Evolutionary conservation across 805 yeast genomes (phyloP).

Genomic region (Debaryomyces castellii): DNA sequence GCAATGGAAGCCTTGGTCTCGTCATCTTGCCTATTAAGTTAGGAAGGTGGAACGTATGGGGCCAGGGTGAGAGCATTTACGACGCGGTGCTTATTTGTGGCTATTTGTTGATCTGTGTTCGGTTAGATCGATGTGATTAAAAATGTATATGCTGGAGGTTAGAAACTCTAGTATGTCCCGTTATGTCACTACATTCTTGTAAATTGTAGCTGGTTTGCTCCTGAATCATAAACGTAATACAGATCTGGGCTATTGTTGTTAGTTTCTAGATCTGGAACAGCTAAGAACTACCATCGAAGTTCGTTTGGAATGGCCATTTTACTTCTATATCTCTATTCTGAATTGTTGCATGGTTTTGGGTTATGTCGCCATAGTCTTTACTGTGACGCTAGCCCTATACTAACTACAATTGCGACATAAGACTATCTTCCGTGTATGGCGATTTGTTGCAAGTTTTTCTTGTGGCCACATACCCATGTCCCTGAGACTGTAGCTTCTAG

Average conservation of each 20-base stretch:
- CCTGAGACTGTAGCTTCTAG: not conserved
- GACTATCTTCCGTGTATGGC: no score
- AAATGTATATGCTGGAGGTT: constrained; percentile 38
- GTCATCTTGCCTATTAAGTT: constrained; percentile 38
- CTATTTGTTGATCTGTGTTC: constrained; percentile 26
- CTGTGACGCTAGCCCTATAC: no score
- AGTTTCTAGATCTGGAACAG: no score
- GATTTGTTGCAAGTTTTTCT: not conserved
- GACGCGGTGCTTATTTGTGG: constrained; percentile 8
- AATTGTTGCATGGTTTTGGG: no score
- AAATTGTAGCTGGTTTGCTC: not conserved
- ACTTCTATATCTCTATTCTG: not conserved
- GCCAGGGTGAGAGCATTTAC: not conserved
- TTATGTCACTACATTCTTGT: constrained; percentile 38
- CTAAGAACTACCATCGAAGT: no score
- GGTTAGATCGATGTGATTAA: constrained; percentile 43
- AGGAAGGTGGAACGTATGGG: constrained; percentile 26
- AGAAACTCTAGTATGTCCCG: constrained; percentile 43
- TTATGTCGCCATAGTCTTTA: no score
- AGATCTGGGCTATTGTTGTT: no score
- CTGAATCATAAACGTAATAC: not conserved
- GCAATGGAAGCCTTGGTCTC: constrained; percentile 19
- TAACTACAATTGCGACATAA: no score
- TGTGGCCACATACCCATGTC: not conserved
- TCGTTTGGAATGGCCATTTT: no score